phyloP scores from a whole-genome alignment of 1,139 yeast species.

The Geotrichum candidum region DNA sequence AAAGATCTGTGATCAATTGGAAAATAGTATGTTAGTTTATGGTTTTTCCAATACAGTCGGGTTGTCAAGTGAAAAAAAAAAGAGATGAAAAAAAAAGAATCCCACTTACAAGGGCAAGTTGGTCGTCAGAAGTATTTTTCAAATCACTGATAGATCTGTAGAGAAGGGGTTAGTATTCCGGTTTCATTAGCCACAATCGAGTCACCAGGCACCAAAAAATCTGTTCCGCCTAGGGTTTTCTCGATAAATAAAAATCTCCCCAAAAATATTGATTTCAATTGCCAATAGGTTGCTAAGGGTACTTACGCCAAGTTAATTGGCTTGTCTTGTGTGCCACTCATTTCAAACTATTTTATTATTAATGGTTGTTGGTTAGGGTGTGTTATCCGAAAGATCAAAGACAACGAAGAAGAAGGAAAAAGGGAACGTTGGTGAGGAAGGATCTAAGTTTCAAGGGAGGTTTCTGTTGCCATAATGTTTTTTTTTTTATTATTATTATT shows the following conservation, averaged over 20 bases:
- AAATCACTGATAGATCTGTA: slow-evolving; percentile 31
- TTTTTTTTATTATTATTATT: too few relatives aligned
- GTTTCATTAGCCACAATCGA: neutral
- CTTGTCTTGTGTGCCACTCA: slow-evolving; percentile 16
- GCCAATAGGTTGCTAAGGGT: neutral
- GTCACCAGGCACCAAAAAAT: neutral
- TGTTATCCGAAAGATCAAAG: neutral
- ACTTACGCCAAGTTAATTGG: slow-evolving; percentile 15
- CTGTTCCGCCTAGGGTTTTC: neutral
- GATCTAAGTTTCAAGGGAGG: too few relatives aligned
- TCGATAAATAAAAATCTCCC: neutral
- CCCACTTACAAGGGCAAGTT: slow-evolving; percentile 28
- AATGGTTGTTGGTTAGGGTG: neutral
- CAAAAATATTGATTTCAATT: neutral
- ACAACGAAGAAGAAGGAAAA: neutral
- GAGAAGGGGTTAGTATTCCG: neutral
- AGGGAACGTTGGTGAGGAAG: too few relatives aligned
- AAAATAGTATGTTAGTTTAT: slow-evolving; percentile 27
- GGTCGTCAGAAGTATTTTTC: slow-evolving; percentile 35
- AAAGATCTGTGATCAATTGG: slow-evolving; percentile 37
- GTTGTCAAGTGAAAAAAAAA: neutral
- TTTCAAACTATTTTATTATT: neutral
- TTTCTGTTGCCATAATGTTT: too few relatives aligned
- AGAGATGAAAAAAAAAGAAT: neutral
- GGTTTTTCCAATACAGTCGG: neutral